Base-by-base conservation (phyloP, 768 basidiomycete species). In the Paxillus rubicundulus region DNA sequence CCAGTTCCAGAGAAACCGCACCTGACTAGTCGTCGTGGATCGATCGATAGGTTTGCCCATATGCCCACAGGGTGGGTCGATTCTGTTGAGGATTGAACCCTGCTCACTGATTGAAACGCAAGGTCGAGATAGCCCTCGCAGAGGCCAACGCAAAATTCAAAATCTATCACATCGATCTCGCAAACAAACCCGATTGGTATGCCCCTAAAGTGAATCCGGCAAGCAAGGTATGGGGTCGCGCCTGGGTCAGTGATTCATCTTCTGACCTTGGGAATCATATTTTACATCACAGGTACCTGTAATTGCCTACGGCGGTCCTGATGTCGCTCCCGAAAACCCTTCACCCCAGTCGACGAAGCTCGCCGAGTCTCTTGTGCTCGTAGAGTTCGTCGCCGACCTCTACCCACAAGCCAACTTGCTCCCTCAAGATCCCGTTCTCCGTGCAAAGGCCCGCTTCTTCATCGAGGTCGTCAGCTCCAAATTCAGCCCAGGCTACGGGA, bases 101-200 rank as follows among this genome's bases (percentile, higher is more conserved):
- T 12, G 9, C 41, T 38, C 30, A 45, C 24, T 0, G 33, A 40
- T 37, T 27, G 12, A 39, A 40, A 5, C 38, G 42, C 32, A 57
- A 85, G 80, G 75, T 75, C 16, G 80, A 85, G 53, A 71, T 87
- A n/a, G 83, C 85, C 1, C 75, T 88, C 20, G 72, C 74, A 12
- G 85, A 87, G 57, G 75, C 79, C 2, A 72, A 76, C 5, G 72
- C 78, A 4, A 57, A 74, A 2, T 81, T 71, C 63, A 80, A 72
- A 18, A 65, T 74, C 13, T 84, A 72, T 54, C 77, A 85, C 56
- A 78, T 88, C 43, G 82, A 86, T 57, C 67, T 88, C 12, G 45
- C 52, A 57, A 82, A 84, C 71, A 88, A 87, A 69, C 85, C 85
- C 1, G 81, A 77, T 45, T 86, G 85, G 85, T 86, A 84, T 61